Base-by-base conservation (phyloP, 306 rosid genomes). In the Lagenaria siceraria region DNA sequence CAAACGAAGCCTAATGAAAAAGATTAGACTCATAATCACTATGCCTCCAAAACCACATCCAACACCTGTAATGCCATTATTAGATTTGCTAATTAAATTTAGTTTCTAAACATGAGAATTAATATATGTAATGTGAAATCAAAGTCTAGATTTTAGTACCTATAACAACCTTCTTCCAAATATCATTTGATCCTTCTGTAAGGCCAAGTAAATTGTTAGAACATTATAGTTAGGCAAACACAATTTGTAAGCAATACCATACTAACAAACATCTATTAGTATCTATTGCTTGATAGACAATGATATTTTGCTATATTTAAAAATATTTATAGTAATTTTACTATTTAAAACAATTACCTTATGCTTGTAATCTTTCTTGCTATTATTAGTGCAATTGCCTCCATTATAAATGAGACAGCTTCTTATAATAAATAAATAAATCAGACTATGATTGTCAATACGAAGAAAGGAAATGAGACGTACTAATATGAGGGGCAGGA, bases 131-230 rank as follows among this genome's bases (percentile, higher is more conserved):
- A 25, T 43, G 53, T 55, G 78, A 33, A 19, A 53, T 36, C 19
- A 40, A 56, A 53, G 33, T 31, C 42, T 25, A 53, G 33, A 2
- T 14, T 10, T 83, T 90, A 46, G 51, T 46, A 92, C 97, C 97
- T 81, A 90, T 40, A 29, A 11, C 0, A 25, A 71, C 0, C 82
- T 78, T 86, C 73, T 0, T 4, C 70, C 70, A 31, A 11, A 0
- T 0, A 78, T 0, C 9, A n/a, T 51, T 22, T 46, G 33, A 21
- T 31, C 31, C 1, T 25, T 15, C 77, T 15, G 58, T 56, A 12
- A 58, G 36, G 53, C 5, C 24, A 70, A 24, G 56, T 31, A 46
- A 70, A 43, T 46, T 2, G 56, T 70, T 70, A 70, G 15, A 70
- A 59, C 65, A 59, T 7, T 21, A 54, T n/a, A 8, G 18, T 5